Percentiles rank a stretch among this genome's conserved stretches.
Evolutionary conservation across 2,329 filamentous ascomycete species (phyloP).

Genomic region (Didymella segeticola): DNA sequence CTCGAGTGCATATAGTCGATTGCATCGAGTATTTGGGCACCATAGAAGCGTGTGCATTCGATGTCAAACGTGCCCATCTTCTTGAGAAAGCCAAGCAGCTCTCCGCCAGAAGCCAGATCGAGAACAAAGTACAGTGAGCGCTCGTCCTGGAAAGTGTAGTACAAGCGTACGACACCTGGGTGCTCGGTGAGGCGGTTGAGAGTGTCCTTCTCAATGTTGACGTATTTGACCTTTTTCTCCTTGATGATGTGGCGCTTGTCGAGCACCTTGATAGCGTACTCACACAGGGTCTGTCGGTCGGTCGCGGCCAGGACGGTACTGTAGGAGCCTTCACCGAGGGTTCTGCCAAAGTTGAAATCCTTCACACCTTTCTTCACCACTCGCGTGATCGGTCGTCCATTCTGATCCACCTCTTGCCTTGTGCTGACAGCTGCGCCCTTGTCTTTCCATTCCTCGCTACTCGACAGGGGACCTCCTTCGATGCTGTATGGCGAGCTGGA

Average conservation of each 20-base stretch:
- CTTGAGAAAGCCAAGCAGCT: conserved; percentile 90
- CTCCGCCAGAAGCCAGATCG: conserved; percentile 89
- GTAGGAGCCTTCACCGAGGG: conserved; percentile 95
- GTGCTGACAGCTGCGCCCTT: conserved; percentile 86
- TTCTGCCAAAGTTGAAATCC: conserved; percentile 91
- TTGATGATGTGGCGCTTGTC: conserved; percentile 99
- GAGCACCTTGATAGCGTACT: conserved; percentile 97
- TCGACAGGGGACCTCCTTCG: conserved; percentile 65
- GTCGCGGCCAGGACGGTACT: conserved; percentile 93
- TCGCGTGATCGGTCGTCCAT: conserved; percentile 79
- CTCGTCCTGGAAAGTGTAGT: conserved; percentile 99
- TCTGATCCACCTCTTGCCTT: conserved; percentile 82
- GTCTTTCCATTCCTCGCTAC: conserved; percentile 95
- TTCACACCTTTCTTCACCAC: conserved; percentile 96
- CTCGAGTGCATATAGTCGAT: conserved; percentile 98
- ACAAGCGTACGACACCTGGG: conserved; percentile 92
- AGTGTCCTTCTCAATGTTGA: conserved; percentile 99
- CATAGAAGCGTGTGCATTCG: conserved; percentile 93
- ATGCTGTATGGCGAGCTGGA: conserved; percentile 57
- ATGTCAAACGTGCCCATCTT: conserved; percentile 93
- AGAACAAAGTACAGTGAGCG: conserved; percentile 95
- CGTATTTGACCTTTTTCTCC: conserved; percentile 99
- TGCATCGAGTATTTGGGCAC: conserved; percentile 92
- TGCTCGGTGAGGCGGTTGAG: conserved; percentile 95
- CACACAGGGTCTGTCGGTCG: conserved; percentile 90